A percentile compares a stretch with the other conserved stretches of the same genome.
Conservation (phyloP, 129 eudicot species). For the Heracleum sosnowskyi region DNA sequence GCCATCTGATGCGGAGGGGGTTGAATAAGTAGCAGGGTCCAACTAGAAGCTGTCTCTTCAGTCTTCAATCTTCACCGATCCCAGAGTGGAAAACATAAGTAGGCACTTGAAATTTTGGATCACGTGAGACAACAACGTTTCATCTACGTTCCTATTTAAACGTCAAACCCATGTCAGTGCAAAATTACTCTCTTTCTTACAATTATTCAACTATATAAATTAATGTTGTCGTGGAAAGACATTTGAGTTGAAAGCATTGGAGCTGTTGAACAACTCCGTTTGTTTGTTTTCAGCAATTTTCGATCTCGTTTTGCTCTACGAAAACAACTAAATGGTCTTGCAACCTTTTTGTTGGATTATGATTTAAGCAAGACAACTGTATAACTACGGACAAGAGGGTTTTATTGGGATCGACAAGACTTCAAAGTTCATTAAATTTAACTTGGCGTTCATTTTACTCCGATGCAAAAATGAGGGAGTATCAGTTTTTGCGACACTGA, state of each 20-base stretch:
- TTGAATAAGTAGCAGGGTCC: too few species aligned
- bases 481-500: background rate
- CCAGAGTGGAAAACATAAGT: background rate
- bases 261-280: slow-evolving; percentile 1
- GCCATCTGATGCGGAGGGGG: background rate
- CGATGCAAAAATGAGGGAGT: background rate
- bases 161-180: background rate
- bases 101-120: background rate
- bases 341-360: background rate
- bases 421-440: background rate
- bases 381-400: background rate
- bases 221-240: background rate
- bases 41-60: background rate
- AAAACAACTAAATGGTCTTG: background rate
- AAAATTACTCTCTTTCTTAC: too few species aligned
- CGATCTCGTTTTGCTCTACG: background rate
- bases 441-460: background rate
- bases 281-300: background rate
- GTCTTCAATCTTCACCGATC: slow-evolving; percentile 1
- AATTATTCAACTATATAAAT: too few species aligned
- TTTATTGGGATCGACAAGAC: background rate
- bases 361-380: background rate
- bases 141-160: background rate
- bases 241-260: background rate
- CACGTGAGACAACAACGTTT: background rate